Percentiles rank a stretch among this genome's conserved stretches.
Evolutionary conservation across 257 asterid genomes (phyloP).

Genomic region (Gentiana macrophylla): DNA sequence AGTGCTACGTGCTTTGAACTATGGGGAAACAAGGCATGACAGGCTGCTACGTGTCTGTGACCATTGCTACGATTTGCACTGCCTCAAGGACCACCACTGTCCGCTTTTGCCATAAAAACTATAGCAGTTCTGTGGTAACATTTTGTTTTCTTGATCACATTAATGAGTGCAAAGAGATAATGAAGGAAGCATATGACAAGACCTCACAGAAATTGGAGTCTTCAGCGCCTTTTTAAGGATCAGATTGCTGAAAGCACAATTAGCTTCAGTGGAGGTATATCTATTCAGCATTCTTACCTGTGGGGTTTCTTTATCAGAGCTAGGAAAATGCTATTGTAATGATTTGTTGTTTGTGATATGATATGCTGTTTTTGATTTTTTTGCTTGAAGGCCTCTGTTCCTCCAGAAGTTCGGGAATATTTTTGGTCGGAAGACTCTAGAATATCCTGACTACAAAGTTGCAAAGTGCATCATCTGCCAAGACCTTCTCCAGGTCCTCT

Average conservation of each 20-base stretch:
- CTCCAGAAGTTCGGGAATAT: conserved; percentile 53
- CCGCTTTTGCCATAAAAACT: conserved; percentile 37
- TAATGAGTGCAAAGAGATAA: conserved; percentile 30
- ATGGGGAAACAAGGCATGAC: conserved; percentile 32
- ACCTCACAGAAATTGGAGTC: conserved; percentile 16
- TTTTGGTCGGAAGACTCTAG: conserved; percentile 62
- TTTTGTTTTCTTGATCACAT: conserved; percentile 33
- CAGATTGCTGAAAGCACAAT: conserved; percentile 54
- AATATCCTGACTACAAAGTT: conserved; percentile 47
- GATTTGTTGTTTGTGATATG: background rate
- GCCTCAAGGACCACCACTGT: conserved; percentile 44
- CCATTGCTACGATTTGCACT: conserved; percentile 32
- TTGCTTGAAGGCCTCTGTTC: conserved; percentile 48
- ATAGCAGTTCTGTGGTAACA: conserved; percentile 11
- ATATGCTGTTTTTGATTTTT: conserved; percentile 6
- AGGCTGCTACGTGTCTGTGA: conserved; percentile 52
- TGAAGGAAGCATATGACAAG: conserved; percentile 17
- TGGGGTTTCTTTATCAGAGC: background rate
- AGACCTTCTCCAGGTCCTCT: conserved; percentile 61
- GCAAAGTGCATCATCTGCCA: conserved; percentile 42
- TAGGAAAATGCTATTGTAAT: background rate
- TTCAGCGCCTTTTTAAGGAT: conserved; percentile 42
- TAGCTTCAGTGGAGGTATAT: conserved; percentile 65
- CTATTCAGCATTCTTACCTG: conserved; percentile 5
- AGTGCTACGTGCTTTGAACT: conserved; percentile 30